Percentiles rank a stretch among this genome's conserved stretches.
Evolutionary conservation across 306 rosid genomes (phyloP).

Genomic region (Gastrolobium villosum): DNA sequence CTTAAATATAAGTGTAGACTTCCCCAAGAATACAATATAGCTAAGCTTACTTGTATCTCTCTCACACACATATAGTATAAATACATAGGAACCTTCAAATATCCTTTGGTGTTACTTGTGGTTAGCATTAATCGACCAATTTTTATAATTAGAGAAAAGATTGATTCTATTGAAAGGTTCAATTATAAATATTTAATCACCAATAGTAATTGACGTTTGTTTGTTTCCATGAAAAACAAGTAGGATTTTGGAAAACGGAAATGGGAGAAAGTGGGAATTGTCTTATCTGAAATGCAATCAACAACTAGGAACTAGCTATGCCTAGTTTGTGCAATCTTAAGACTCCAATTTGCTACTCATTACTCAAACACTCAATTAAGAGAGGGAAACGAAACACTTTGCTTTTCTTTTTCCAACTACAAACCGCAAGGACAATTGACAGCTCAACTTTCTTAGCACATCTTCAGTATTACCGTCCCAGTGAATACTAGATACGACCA

Average conservation of each 20-base stretch:
- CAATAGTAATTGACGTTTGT: conserved; percentile 14
- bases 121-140: conserved; percentile 25
- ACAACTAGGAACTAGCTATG: neutral
- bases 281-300: conserved; percentile 35
- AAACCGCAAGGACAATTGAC: conserved; percentile 68
- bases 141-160: conserved; percentile 23
- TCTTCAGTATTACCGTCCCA: too few species aligned
- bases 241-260: conserved; percentile 39
- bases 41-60: conserved; percentile 6
- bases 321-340: conserved; percentile 41
- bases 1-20: conserved; percentile 41
- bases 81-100: conserved; percentile 25
- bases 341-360: conserved; percentile 46
- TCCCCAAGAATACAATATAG: conserved; percentile 35
- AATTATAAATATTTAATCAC: conserved; percentile 36
- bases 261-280: conserved; percentile 44
- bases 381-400: conserved; percentile 53
- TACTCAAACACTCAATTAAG: conserved; percentile 51
- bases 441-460: conserved; percentile 55
- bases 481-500: too few species aligned
- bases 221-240: conserved; percentile 57
- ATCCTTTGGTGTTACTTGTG: conserved; percentile 20
- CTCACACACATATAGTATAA: conserved; percentile 3
- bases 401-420: conserved; percentile 65
- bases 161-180: neutral